A percentile compares a stretch with the other conserved stretches of the same genome.
phyloP scores from a whole-genome alignment of 257 asterid species.

The Capsicum pubescens region DNA sequence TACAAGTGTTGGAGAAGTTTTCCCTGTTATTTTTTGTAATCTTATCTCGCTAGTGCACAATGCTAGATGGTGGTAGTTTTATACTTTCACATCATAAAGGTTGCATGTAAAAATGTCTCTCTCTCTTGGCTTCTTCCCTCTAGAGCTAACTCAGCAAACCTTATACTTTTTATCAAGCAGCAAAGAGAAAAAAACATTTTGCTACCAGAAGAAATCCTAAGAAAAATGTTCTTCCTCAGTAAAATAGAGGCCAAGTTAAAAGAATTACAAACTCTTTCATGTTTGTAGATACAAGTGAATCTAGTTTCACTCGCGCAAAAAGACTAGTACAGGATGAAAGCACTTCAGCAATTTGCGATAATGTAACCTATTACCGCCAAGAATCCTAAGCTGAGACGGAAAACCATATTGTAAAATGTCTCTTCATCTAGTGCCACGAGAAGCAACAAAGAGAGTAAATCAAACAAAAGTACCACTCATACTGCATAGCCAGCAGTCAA shows the following conservation, averaged over 20 bases:
- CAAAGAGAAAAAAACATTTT: not conserved
- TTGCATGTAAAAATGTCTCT: not conserved
- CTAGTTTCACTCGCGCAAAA: no score
- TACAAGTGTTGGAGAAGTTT: not conserved
- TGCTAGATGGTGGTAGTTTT: conserved; percentile 2
- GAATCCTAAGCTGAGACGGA: no score
- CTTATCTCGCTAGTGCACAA: not conserved
- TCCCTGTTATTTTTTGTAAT: not conserved
- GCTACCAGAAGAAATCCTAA: not conserved
- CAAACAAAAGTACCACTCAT: no score
- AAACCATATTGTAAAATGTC: no score
- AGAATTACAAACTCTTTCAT: not conserved
- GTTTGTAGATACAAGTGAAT: no score
- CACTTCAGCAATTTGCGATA: no score
- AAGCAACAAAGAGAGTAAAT: no score
- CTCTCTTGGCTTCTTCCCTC: not conserved
- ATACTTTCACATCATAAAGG: not conserved
- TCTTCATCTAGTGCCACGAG: no score
- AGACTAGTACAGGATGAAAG: no score
- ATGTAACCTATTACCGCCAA: no score
- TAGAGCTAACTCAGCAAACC: not conserved
- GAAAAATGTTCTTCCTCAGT: not conserved
- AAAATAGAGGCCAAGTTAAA: not conserved
- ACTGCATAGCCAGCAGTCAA: no score
- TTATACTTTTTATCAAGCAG: not conserved